Evolutionary conservation across 495 filamentous ascomycete genomes (phyloP), one percentile per base, ranked within the genome.

Genomic region (Penicillium paxilli): DNA sequence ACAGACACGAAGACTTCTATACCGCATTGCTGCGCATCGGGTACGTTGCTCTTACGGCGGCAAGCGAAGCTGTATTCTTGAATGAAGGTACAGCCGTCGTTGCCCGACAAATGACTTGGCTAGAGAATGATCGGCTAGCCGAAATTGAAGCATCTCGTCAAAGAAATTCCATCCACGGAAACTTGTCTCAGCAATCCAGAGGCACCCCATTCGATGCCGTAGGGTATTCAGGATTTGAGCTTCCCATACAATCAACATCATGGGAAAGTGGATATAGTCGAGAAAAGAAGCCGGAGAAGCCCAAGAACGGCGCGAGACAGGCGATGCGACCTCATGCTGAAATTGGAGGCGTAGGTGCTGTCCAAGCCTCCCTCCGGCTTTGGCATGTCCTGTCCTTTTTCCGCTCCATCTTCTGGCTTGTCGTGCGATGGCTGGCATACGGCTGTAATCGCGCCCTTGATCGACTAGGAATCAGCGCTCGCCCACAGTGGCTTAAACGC

Each of bases 21-120:
- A 96, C 90, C 0, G 86, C 91, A 0, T 78, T 98, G 7, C 80
- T 98, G 14, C 87, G 90, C 44, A 79, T 89, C 26, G 94, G 94
- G 0, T 98, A 96, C 59, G 82, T 83, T 16, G 85, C 90, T 30
- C 81, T 98, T 44, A 96, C 91, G 1, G 91, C 93, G 58, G 94
- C 95, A 0, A 95, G 89, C 55, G 91, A 98, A 66, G 93, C 94
- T 1, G 95, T 98, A 0, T 98, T 95, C 64, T 78, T 98, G 19
- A 93, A 96, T 47, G 94, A 98, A 72, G 91, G 92, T 11, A 80
- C 81, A 23, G 73, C 75, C n/a, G 84, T 98, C 19, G 82, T 83
- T 44, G 75, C 96, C 9, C 81, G 84, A 32, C 75, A 76, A n/a
- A 85, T 86, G 74, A 98, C 95, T 0, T 98, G 94, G 94, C 74